These are phyloP conservation scores for Termitomyces sp. DNA, from an alignment of 768 basidiomycete species.

Conservation along the genomic window DNA sequence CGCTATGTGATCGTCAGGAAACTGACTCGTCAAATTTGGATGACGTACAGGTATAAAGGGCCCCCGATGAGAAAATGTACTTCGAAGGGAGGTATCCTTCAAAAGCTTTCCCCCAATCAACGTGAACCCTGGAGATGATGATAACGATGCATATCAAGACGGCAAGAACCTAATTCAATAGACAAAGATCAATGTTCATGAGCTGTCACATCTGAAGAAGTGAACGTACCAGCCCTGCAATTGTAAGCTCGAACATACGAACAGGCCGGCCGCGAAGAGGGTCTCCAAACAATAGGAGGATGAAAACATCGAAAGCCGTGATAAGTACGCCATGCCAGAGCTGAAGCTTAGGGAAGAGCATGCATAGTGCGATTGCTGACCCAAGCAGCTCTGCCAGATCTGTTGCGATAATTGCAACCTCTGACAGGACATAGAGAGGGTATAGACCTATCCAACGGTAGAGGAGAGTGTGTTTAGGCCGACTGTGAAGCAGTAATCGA, in stretches of 20 bases:
- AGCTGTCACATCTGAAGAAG: background rate
- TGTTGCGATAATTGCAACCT: constrained; percentile 73
- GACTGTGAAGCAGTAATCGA: constrained; percentile 61
- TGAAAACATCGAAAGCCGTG: constrained; percentile 64
- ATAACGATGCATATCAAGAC: constrained; percentile 79
- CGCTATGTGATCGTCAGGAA: constrained; percentile 31
- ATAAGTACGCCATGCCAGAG: constrained; percentile 71
- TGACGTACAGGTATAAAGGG: constrained; percentile 61
- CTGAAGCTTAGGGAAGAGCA: constrained; percentile 67
- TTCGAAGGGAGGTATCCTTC: constrained; percentile 63
- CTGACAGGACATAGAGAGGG: constrained; percentile 61
- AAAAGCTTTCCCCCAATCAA: constrained; percentile 55
- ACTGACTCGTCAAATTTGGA: background rate
- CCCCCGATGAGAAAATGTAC: constrained; percentile 40
- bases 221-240: constrained; percentile 42
- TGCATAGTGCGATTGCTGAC: constrained; percentile 74
- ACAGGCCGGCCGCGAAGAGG: constrained; percentile 48
- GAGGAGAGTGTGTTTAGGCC: constrained; percentile 53
- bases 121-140: constrained; percentile 66
- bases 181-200: background rate
- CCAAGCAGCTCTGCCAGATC: constrained; percentile 82
- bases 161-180: constrained; percentile 46
- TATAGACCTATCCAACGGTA: constrained; percentile 62
- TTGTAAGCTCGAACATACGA: background rate
- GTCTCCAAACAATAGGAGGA: constrained; percentile 70